Base-by-base conservation (phyloP, 495 filamentous ascomycete species). In the Parmelia sp. region DNA sequence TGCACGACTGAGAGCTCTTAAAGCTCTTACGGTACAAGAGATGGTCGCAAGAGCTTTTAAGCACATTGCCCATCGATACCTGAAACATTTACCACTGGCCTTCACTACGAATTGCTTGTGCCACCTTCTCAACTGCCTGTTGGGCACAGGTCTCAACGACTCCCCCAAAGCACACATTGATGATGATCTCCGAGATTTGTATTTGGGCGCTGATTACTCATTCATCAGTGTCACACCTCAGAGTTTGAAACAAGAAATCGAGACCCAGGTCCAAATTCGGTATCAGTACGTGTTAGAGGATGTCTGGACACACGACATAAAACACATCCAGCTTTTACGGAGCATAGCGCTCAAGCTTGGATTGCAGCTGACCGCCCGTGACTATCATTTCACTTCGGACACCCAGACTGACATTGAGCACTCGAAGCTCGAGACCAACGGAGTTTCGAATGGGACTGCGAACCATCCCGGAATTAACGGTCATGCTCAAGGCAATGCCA, bases 41-140 rank as follows among this genome's bases (percentile, higher is more conserved):
- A 97, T 97, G 89, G 83, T 97, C 70, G 83, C 90, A 17, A 86
- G 95, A 79, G 86, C 86, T 29, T 96, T 96, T 82, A 99, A 99
- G 83, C 92, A 99, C 75, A 77, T 94, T 66, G 84, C 90, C 27
- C 86, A 90, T 76, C 79, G 82, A 69, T 88, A 93, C 71, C 78
- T 97, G 65, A 86, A 89, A 65, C 84, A 88, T 57, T 76, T 97
- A n/a, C 90, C 95, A 19, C 78, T 86, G 61, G 84, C 87, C 9
- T 84, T 97, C 60, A 85, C 88, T 31, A 80, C 89, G 33, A 78
- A 88, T 27, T 93, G 89, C 74, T 73, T 93, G 66, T 79, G 91
- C 12, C 95, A 99, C 74, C 80, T 99, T 64, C 81, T 97, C 72
- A 99, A 99, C 80, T 97, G 95, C 75, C 79, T 99, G 21, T 80